These are phyloP conservation scores for Saturnispora serradocipensis DNA, from an alignment of 805 yeast genomes.

Conservation along the genomic window DNA sequence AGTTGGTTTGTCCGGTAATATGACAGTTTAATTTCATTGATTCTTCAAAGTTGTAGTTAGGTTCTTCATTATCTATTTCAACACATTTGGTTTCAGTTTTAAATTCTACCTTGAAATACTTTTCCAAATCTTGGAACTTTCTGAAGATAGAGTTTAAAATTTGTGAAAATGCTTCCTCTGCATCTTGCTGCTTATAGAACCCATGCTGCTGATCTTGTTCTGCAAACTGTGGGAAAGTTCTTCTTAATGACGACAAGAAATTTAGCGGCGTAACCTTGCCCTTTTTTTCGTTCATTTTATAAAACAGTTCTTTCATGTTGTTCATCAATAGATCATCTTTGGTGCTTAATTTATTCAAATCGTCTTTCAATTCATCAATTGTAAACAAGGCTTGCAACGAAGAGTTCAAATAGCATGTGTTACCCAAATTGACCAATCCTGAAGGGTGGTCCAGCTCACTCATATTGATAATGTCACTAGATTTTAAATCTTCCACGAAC, in stretches of 20 bases:
- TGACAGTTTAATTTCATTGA: slow-evolving; percentile 81
- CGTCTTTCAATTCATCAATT: slow-evolving; percentile 34
- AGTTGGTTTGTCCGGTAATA: slow-evolving; percentile 76
- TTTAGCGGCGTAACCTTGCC: slow-evolving; percentile 52
- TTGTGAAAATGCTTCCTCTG: slow-evolving; percentile 93
- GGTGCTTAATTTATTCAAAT: slow-evolving; percentile 18
- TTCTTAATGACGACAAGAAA: slow-evolving; percentile 57
- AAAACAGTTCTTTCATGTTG: slow-evolving; percentile 35
- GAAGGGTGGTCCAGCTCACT: slow-evolving; percentile 38
- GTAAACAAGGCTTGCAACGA: slow-evolving; percentile 50
- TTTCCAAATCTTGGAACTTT: slow-evolving; percentile 43
- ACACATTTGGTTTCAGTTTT: slow-evolving; percentile 55
- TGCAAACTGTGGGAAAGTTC: slow-evolving; percentile 77
- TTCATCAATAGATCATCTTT: slow-evolving; percentile 22
- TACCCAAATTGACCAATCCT: slow-evolving; percentile 63
- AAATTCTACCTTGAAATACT: slow-evolving; percentile 56
- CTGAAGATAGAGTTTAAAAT: slow-evolving; percentile 45
- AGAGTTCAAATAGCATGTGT: slow-evolving; percentile 70
- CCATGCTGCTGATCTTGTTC: slow-evolving; percentile 62
- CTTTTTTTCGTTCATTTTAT: slow-evolving; percentile 33
- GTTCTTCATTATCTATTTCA: slow-evolving; percentile 39
- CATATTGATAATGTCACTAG: slow-evolving; percentile 12
- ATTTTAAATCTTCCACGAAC: slow-evolving; percentile 56
- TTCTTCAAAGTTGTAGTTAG: slow-evolving; percentile 39
- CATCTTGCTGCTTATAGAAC: slow-evolving; percentile 88